Base-by-base conservation (phyloP, 1,139 yeast species). In the Sugiyamaella sp. region DNA sequence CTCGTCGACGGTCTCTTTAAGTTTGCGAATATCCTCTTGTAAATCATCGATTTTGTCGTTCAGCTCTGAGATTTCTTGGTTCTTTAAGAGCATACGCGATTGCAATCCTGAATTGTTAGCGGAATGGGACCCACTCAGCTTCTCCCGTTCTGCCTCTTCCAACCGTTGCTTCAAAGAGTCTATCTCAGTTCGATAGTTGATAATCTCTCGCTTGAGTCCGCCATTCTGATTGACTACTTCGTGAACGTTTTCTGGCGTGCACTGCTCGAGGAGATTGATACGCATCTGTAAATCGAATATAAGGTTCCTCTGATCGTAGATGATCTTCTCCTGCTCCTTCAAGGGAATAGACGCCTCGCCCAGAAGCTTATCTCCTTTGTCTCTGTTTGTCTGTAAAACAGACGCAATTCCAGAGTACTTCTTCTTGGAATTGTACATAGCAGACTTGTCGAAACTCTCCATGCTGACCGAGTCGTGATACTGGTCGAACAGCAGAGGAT, bases 241-340 rank as follows among this genome's bases (percentile, higher is more conserved):
- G 22, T 46, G 46, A 39, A 51, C 46, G 46, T 48, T 40, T 46
- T 54, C 53, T 39, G 55, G 48, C 19, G 52, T 45, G 19, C 50
- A 48, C 21, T 51, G 52, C 35, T 53, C 56, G 46, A 60, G 54
- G 51, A 58, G 47, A 43, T 53, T 58, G 22, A 63, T 56, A 60
- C 83, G 82, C 41, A 85, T 75, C 63, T 81, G 80, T 60, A 86
- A 73, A 59, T 82, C 80, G 63, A 83, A 80, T 60, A 85, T 86
- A 53, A 86, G 90, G 24, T 79, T 75, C 57, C 80, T 77, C 46
- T 85, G 71, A 49, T 73, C 72, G 45, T 80, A 74, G 38, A 80
- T 71, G 44, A 76, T 73, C 19, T 59, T 53, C 44, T 65, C 68
- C 45, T 65, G 69, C 46, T 65, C 65, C 22, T 63, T 62, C 27